These are phyloP conservation scores for Pseudoscleropodium purum DNA, from an alignment of 225 moss, liverwort and hornwort genomes.

Conservation along the genomic window DNA sequence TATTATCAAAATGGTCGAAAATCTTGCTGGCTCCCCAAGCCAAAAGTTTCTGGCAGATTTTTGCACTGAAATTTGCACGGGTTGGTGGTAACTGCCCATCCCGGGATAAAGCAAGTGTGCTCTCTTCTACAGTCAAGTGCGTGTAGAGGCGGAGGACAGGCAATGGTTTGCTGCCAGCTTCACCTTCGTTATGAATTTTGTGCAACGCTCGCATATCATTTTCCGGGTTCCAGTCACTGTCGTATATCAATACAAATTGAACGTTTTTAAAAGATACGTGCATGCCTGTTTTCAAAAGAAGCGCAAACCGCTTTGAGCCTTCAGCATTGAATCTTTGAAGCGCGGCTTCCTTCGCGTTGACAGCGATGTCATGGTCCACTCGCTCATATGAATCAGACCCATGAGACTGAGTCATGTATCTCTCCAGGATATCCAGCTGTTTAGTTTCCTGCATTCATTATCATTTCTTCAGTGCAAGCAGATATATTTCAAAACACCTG, in stretches of 20 bases:
- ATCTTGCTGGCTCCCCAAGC: conserved; percentile 46
- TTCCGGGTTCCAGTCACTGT: conserved; percentile 51
- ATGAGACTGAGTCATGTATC: conserved; percentile 50
- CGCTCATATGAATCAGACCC: conserved; percentile 48
- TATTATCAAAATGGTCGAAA: conserved; percentile 23
- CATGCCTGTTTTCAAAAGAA: conserved; percentile 44
- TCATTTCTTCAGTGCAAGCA: not conserved
- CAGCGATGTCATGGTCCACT: conserved; percentile 45
- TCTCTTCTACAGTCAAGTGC: conserved; percentile 50
- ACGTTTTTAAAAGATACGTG: conserved; percentile 41
- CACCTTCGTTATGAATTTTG: conserved; percentile 46
- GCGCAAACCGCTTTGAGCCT: conserved; percentile 32
- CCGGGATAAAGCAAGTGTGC: conserved; percentile 27
- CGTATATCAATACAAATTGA: conserved; percentile 37
- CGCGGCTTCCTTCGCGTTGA: conserved; percentile 37
- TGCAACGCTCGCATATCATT: conserved; percentile 45
- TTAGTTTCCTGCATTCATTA: conserved; percentile 33
- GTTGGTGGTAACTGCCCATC: conserved; percentile 26
- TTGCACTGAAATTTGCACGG: conserved; percentile 24
- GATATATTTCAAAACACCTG: not conserved
- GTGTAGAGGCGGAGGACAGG: conserved; percentile 52
- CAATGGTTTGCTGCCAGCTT: conserved; percentile 33
- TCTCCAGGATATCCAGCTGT: conserved; percentile 45
- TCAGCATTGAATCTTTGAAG: conserved; percentile 49
- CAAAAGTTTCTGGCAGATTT: conserved; percentile 48